phyloP scores from a whole-genome alignment of 176 grass and related monocot species.

The Raddia guianensis region DNA sequence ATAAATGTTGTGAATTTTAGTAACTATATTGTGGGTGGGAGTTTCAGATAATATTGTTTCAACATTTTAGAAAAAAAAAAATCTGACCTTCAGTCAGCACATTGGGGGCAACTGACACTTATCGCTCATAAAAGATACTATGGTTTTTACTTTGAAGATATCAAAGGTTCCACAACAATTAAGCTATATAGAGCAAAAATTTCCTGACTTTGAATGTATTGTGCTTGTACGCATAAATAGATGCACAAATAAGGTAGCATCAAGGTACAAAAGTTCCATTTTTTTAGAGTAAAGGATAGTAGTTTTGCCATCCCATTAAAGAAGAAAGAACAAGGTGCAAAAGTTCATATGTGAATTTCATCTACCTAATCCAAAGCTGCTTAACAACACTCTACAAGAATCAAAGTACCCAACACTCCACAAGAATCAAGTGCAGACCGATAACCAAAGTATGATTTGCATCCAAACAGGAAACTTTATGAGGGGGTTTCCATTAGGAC shows the following conservation, averaged over 20 bases:
- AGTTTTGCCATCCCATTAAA: no score
- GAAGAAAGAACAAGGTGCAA: not conserved
- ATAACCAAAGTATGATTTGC: not conserved
- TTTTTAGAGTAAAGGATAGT: no score
- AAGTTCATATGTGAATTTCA: conserved; percentile 4
- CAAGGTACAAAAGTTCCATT: not conserved
- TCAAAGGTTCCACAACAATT: not conserved
- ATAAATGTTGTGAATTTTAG: not conserved
- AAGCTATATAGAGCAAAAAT: conserved; percentile 11
- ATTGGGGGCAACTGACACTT: not conserved
- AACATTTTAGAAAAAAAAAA: not conserved
- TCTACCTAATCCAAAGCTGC: conserved; percentile 7
- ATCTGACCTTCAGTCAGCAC: not conserved
- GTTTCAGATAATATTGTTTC: not conserved
- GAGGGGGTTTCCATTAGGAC: not conserved
- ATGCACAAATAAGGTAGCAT: not conserved
- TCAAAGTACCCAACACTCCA: not conserved
- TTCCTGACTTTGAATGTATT: not conserved
- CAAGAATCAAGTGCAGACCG: not conserved
- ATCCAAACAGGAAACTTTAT: conserved; percentile 1
- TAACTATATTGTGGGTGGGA: not conserved
- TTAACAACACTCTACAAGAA: not conserved
- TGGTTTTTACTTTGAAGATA: not conserved
- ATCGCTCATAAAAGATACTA: not conserved
- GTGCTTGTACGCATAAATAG: not conserved